These are phyloP conservation scores for Cladophialophora carrionii DNA, from an alignment of 2,329 filamentous ascomycete species.

Conservation along the genomic window DNA sequence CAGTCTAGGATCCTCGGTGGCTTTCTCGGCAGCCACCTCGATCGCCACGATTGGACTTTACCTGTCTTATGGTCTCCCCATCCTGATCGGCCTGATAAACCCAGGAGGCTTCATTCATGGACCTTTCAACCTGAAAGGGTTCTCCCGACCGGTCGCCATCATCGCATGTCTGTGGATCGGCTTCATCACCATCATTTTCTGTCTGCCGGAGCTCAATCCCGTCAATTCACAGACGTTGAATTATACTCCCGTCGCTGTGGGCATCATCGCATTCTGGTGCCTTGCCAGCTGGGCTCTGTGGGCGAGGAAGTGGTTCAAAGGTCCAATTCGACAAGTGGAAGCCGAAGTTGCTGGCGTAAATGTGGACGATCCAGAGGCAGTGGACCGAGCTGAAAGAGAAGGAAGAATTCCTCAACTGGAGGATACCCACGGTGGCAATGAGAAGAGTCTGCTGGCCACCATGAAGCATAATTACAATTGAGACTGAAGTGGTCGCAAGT, in stretches of 20 bases:
- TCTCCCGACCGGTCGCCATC: constrained; percentile 54
- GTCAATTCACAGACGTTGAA: constrained; percentile 62
- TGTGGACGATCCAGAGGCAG: constrained; percentile 51
- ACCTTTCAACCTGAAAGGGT: constrained; percentile 57
- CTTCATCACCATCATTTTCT: constrained; percentile 62
- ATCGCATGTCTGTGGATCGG: constrained; percentile 57
- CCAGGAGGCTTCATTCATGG: constrained; percentile 58
- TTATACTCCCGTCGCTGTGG: constrained; percentile 63
- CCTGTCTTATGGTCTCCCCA: constrained; percentile 62
- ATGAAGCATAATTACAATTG: constrained; percentile 33
- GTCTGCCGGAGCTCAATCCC: constrained; percentile 60
- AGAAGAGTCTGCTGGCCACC: constrained; percentile 34
- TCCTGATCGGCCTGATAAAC: constrained; percentile 59
- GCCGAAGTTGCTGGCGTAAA: constrained; percentile 56
- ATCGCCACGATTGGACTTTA: constrained; percentile 64
- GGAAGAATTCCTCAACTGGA: constrained; percentile 34
- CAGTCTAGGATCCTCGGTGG: constrained; percentile 59
- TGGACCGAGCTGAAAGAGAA: constrained; percentile 47
- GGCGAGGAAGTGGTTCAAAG: constrained; percentile 60
- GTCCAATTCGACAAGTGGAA: constrained; percentile 58
- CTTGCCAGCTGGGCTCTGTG: constrained; percentile 57
- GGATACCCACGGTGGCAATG: constrained; percentile 15
- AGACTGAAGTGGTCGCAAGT: not conserved
- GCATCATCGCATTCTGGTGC: constrained; percentile 57
- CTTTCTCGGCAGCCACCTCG: constrained; percentile 61